phyloP scores from a whole-genome alignment of 306 rosid genomes.

The Castanea sativa region DNA sequence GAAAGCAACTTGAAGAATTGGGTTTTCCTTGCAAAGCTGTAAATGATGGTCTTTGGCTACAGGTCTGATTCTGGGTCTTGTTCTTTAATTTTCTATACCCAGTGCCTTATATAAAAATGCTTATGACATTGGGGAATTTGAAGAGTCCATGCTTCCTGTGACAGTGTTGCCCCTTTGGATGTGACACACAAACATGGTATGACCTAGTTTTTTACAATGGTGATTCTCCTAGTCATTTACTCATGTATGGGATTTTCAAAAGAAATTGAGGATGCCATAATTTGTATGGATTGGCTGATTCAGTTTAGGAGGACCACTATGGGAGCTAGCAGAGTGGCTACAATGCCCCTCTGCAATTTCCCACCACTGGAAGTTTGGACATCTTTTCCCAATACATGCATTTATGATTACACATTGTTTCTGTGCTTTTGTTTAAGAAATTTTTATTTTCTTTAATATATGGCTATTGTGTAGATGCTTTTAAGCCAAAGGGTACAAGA shows the following conservation, averaged over 20 bases:
- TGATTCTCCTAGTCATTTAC: neutral
- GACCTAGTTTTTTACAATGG: neutral
- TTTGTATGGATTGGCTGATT: neutral
- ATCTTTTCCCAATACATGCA: neutral
- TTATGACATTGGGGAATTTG: neutral
- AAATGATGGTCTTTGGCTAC: constrained; percentile 96
- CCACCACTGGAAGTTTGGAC: neutral
- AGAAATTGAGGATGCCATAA: neutral
- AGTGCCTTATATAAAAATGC: neutral
- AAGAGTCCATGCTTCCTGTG: neutral
- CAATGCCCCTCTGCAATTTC: neutral
- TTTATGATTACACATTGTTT: neutral
- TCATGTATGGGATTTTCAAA: neutral
- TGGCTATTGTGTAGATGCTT: constrained; percentile 66
- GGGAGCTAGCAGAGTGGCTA: neutral
- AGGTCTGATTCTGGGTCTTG: constrained; percentile 48
- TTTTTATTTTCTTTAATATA: constrained; percentile 9
- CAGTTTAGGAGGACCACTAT: neutral
- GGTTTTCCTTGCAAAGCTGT: constrained; percentile 99
- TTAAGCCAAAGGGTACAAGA: constrained; percentile 98
- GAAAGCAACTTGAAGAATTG: constrained; percentile 90
- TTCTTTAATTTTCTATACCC: constrained; percentile 1
- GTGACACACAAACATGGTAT: neutral
- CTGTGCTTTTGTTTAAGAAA: constrained; percentile 14
- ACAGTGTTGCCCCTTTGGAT: neutral